Base-by-base conservation (phyloP, 441 rosid genomes). In the Adansonia rubrostipa region DNA sequence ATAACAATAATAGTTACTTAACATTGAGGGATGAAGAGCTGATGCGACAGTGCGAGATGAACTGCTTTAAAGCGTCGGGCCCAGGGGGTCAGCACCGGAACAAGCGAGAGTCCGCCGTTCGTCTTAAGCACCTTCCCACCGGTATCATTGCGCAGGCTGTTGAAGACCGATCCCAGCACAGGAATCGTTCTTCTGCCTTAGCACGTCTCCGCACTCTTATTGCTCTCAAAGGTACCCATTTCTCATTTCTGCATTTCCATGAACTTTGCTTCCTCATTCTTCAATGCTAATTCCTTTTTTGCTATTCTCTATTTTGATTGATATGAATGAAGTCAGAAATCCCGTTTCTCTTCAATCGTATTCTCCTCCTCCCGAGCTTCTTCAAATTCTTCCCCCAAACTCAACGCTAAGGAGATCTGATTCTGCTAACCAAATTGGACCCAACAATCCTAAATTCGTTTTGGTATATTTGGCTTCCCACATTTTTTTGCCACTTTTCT, bases 1-100 rank as follows among this genome's bases (percentile, higher is more conserved):
- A 11, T n/a, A 5, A 10, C 3, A n/a, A 1, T 7, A 8, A 14
- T 5, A 57, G 73, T 14, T 89, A 85, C 86, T 71, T 94, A 84
- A 87, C 87, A 42, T 79, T 85, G 75, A 87, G 80, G n/a, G 94
- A 96, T 67, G 95, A 87, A 33, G 95, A 92, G 73, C 84, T 96
- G 77, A 89, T 92, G 91, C 89, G 80, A 77, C 92, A 92, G 74
- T 96, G 98, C 78, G 89, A 89, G 72, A 84, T 92, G 84, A 87
- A 64, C 73, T 92, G 93, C 0, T 96, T 87, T 78, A 92, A 88
- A 82, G 81, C 94, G 4, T 94, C 97, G 15, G 97, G 98, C 1
- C 97, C 97, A 0, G 99, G 98, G n/a, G 98, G 99, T 50, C 99
- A 96, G 80, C 99, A 94, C 90, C 91, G 99, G 51, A 96, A 96